Evolutionary conservation across 2,329 filamentous ascomycete species (phyloP), one percentile per base, ranked within the genome.

Genomic region (Pseudocercospora macadamiae): DNA sequence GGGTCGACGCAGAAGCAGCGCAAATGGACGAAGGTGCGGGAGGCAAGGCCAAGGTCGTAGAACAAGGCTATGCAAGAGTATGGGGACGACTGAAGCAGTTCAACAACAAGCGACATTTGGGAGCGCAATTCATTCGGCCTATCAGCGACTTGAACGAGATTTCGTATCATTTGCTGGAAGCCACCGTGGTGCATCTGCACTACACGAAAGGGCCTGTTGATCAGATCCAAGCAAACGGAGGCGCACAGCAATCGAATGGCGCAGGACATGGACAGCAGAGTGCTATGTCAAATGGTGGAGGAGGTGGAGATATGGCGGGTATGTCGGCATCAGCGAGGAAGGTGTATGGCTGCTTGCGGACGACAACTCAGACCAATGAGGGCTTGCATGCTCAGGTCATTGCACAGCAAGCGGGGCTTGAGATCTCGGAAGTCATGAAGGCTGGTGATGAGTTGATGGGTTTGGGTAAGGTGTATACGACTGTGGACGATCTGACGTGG

Each of bases 401-500:
- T 67, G 86, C 89, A 9, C 80, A 81, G 48, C 81, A 83, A 59
- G 80, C 88, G 16, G 81, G 84, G 6, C 76, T 97, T 76, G 81
- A 88, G 7, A 76, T 87, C 26, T 81, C 81, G 23, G 90, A 96
- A 45, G 89, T 95, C 12, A 79, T 87, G 66, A 85, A 83, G 53
- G 93, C 87, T n/a, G 86, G 89, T 8, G 91, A 96, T 68, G 92
- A 97, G 76, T 76, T 99, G 70, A 75, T 91, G 42, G 80, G 80
- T 2, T 77, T 85, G 55, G 91, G 92, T 26, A 72, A 91, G 67
- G 90, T 96, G 64, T 99, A 91, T 77, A 91, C 91, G 25, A 99
- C 96, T 8, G 83, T 96, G 57, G 92, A 97, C 76, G 93, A 97
- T 70, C 84, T 90, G 75, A 97, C 93, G 0, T 97, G 90, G 88